These are phyloP conservation scores for Glonium stellatum DNA, from an alignment of 495 filamentous ascomycete genomes.

Conservation along the genomic window DNA sequence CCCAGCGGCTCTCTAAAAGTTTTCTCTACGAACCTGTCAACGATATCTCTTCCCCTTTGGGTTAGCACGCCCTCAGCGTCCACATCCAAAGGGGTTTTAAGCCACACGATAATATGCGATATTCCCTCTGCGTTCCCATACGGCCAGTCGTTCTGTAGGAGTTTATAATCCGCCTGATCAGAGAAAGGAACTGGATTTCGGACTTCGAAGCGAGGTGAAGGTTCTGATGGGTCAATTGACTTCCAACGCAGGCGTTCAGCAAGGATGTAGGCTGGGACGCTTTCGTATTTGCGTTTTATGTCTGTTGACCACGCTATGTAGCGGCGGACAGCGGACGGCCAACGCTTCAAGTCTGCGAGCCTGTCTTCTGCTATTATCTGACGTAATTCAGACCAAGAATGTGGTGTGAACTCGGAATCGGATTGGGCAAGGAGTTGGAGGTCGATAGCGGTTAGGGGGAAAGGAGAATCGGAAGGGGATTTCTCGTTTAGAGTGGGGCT, in stretches of 20 bases:
- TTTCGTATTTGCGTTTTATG: conserved; percentile 65
- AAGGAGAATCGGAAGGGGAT: conserved; percentile 8
- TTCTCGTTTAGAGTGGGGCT: too few species aligned
- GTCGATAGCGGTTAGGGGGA: conserved; percentile 35
- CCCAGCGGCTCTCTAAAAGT: conserved; percentile 50
- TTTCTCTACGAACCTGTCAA: conserved; percentile 59
- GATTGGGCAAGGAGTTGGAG: conserved; percentile 27
- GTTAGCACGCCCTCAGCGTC: conserved; percentile 65
- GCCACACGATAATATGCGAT: conserved; percentile 64
- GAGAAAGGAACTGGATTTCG: conserved; percentile 56
- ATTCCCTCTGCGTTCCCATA: conserved; percentile 70
- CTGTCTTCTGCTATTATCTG: conserved; percentile 51
- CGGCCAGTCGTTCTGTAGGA: conserved; percentile 86
- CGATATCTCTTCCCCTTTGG: conserved; percentile 51
- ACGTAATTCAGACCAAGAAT: conserved; percentile 33
- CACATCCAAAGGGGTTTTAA: conserved; percentile 50
- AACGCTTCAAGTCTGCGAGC: conserved; percentile 68
- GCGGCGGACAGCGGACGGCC: conserved; percentile 72
- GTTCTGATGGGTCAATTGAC: conserved; percentile 29
- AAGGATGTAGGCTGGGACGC: conserved; percentile 69
- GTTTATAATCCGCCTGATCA: conserved; percentile 62
- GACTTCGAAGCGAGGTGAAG: conserved; percentile 43
- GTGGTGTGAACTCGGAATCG: conserved; percentile 33
- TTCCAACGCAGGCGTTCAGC: conserved; percentile 67
- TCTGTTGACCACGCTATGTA: conserved; percentile 74